A percentile compares a stretch with the other conserved stretches of the same genome.
These are phyloP conservation scores for Colletotrichum nymphaeae DNA, from an alignment of 2,329 filamentous ascomycete genomes.

Conservation along the genomic window DNA sequence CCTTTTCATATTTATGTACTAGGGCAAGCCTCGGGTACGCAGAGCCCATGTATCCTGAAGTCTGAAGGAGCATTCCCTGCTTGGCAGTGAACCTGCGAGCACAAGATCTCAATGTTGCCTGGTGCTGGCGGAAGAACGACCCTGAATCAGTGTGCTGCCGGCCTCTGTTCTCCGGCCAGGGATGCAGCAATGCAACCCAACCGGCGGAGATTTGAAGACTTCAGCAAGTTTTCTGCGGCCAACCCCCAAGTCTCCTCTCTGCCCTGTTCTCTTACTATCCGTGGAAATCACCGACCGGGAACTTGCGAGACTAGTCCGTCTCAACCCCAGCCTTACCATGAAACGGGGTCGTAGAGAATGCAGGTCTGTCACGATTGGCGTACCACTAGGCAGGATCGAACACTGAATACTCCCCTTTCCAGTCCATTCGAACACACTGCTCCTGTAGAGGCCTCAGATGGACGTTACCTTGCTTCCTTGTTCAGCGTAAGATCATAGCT, in stretches of 20 bases:
- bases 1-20: background rate
- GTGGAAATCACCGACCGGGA: constrained; percentile 5
- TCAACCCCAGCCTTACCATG: constrained; percentile 11
- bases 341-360: background rate
- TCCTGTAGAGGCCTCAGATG: background rate
- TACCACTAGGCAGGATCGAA: constrained; percentile 15
- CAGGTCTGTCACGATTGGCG: constrained; percentile 15
- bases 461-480: background rate
- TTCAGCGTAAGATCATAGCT: background rate
- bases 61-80: background rate
- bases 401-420: background rate
- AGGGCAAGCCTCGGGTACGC: background rate
- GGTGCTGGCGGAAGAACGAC: background rate
- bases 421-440: background rate
- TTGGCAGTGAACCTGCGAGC: background rate
- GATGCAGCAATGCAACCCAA: constrained; percentile 10
- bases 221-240: background rate
- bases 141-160: constrained; percentile 7
- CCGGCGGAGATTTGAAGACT: constrained; percentile 8
- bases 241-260: background rate
- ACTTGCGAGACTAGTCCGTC: constrained; percentile 6
- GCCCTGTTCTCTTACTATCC: background rate
- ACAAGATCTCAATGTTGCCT: background rate
- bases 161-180: constrained; percentile 2
- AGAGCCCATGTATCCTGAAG: background rate